phyloP scores from a whole-genome alignment of 1,284 basidiomycete species.

The Singerocomus inundabilis region DNA sequence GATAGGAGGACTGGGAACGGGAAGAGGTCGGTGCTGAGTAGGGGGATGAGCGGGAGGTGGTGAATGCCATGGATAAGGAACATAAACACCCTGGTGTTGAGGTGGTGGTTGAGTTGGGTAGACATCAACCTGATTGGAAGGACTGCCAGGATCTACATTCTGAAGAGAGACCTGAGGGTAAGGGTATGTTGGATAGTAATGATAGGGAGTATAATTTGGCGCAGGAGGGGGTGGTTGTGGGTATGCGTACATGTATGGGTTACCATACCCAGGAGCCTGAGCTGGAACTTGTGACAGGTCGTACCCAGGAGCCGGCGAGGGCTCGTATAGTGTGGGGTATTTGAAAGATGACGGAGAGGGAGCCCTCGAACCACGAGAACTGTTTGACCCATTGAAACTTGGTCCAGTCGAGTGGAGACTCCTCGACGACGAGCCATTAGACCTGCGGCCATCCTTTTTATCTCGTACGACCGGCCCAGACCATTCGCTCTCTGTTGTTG shows the following conservation, averaged over 20 bases:
- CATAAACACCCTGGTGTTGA: constrained; percentile 34
- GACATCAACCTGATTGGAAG: constrained; percentile 33
- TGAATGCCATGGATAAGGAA: constrained; percentile 43
- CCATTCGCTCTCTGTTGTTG: constrained; percentile 78
- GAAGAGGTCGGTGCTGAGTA: constrained; percentile 36
- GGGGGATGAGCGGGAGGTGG: constrained; percentile 26
- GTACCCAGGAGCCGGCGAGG: constrained; percentile 45
- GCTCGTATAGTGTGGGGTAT: constrained; percentile 69
- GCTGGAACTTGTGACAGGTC: constrained; percentile 46
- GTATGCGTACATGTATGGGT: constrained; percentile 41
- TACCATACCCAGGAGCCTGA: constrained; percentile 38
- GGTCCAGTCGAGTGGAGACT: constrained; percentile 52
- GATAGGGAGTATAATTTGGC: constrained; percentile 39
- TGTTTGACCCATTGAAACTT: constrained; percentile 53
- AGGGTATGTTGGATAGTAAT: constrained; percentile 38
- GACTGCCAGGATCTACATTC: constrained; percentile 37
- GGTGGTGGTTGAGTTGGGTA: constrained; percentile 35
- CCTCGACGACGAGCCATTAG: constrained; percentile 54
- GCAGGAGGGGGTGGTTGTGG: constrained; percentile 33
- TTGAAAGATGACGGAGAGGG: constrained; percentile 68
- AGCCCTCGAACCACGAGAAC: constrained; percentile 66
- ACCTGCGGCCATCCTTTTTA: constrained; percentile 48
- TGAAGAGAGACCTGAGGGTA: constrained; percentile 31
- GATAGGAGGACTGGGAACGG: constrained; percentile 32
- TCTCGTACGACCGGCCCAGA: constrained; percentile 59